Evolutionary conservation across 192 early-diverging fungal genomes (phyloP).

Genomic region (Coemansia sp.): DNA sequence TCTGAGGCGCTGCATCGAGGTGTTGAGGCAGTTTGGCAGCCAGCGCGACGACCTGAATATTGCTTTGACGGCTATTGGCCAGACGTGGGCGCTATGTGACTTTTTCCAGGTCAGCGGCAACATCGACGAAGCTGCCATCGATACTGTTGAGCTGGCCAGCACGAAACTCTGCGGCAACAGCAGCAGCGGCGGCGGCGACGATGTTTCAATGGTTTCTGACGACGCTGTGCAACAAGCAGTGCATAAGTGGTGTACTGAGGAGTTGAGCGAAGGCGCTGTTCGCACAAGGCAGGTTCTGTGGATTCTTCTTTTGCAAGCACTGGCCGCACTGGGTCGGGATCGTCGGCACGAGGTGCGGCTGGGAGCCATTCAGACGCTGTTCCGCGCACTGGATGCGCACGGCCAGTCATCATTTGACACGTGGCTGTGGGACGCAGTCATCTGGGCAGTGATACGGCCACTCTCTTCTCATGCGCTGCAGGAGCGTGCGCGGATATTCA

Average conservation of each 20-base stretch:
- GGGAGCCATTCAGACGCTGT: constrained; percentile 91
- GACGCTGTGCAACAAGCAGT: constrained; percentile 7
- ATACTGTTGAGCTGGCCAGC: constrained; percentile 10
- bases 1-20: constrained; percentile 78
- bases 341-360: constrained; percentile 87
- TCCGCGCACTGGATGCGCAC: constrained; percentile 90
- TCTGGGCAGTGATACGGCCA: constrained; percentile 87
- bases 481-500: constrained; percentile 24
- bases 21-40: constrained; percentile 75
- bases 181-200: too few relatives aligned
- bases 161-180: constrained; percentile 11
- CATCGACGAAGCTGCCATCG: neutral
- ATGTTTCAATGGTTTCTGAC: too few relatives aligned
- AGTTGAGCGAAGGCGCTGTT: constrained; percentile 2
- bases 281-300: constrained; percentile 66
- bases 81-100: constrained; percentile 92
- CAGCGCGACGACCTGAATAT: constrained; percentile 93
- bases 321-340: constrained; percentile 84
- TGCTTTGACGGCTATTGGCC: constrained; percentile 84
- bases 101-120: constrained; percentile 73
- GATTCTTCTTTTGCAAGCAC: constrained; percentile 83
- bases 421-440: constrained; percentile 78
- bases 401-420: constrained; percentile 66
- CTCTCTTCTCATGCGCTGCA: constrained; percentile 42
- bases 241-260: constrained; percentile 26